These are phyloP conservation scores for Wickerhamiella kazuoi DNA, from an alignment of 805 yeast species.

Conservation along the genomic window DNA sequence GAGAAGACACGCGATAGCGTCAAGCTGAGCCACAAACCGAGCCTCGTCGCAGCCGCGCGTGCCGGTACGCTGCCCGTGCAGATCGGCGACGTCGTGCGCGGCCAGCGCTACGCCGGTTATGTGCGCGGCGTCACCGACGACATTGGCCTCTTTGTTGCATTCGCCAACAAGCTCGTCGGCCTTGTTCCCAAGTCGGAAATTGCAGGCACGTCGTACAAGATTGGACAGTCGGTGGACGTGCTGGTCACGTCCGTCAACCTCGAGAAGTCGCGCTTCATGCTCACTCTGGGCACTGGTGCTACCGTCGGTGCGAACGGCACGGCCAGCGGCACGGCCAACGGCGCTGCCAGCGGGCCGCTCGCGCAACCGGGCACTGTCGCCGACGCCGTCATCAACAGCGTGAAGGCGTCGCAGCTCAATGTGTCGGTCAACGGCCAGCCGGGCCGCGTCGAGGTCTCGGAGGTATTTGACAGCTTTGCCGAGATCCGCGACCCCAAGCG, in stretches of 20 bases:
- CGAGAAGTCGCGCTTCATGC: constrained; percentile 49
- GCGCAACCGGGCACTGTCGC: constrained; percentile 51
- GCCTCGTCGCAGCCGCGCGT: constrained; percentile 49
- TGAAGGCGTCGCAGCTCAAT: constrained; percentile 57
- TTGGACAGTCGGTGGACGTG: constrained; percentile 56
- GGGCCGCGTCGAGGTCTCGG: constrained; percentile 65
- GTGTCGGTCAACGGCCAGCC: constrained; percentile 62
- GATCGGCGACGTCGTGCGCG: constrained; percentile 39
- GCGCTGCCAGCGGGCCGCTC: too few relatives aligned
- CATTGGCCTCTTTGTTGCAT: constrained; percentile 67
- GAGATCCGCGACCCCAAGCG: constrained; percentile 39
- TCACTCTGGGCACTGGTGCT: constrained; percentile 28
- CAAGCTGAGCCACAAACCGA: constrained; percentile 45
- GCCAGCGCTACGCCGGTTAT: constrained; percentile 46
- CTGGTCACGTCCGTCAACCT: constrained; percentile 51
- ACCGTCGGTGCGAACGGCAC: constrained; percentile 16
- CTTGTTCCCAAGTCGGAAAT: constrained; percentile 47
- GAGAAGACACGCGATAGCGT: constrained; percentile 44
- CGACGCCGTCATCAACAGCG: constrained; percentile 39
- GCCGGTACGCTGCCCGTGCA: constrained; percentile 34
- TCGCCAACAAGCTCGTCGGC: constrained; percentile 68
- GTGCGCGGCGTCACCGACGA: constrained; percentile 53
- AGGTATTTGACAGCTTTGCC: constrained; percentile 36
- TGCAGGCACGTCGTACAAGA: constrained; percentile 37
- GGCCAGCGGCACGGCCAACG: constrained; percentile 34